Evolutionary conservation across 495 filamentous ascomycete genomes (phyloP).

Genomic region (Massariosphaeria phaeospora): DNA sequence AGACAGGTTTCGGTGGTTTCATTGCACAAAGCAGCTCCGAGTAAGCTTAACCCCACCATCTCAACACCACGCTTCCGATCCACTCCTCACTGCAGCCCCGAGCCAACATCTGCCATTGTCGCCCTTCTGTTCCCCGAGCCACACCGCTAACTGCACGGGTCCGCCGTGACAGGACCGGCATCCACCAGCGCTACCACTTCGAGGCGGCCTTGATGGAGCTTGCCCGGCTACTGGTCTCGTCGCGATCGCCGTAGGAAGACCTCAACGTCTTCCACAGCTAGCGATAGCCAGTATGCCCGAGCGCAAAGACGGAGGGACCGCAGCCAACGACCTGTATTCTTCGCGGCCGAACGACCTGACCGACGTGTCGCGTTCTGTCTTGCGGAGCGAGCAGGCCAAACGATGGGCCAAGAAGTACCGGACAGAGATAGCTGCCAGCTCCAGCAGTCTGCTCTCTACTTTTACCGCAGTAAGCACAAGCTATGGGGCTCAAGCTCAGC

Average conservation of each 20-base stretch:
- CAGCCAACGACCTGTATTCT: background rate
- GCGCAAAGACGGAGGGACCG: constrained; percentile 30
- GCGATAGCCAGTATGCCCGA: constrained; percentile 49
- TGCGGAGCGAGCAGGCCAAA: constrained; percentile 46
- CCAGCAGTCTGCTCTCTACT: constrained; percentile 68
- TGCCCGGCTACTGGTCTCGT: constrained; percentile 52
- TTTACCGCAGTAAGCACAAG: constrained; percentile 52
- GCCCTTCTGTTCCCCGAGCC: background rate
- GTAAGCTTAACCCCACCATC: constrained; percentile 27
- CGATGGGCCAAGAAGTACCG: constrained; percentile 67
- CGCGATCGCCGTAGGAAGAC: constrained; percentile 57
- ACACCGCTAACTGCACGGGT: background rate
- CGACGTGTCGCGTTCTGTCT: constrained; percentile 18
- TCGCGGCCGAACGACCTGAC: constrained; percentile 13
- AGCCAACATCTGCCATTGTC: constrained; percentile 24
- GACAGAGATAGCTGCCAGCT: constrained; percentile 71
- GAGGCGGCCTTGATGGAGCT: constrained; percentile 54
- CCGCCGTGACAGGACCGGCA: background rate
- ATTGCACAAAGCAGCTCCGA: constrained; percentile 25
- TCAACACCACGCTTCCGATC: constrained; percentile 16
- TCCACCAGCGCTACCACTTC: background rate
- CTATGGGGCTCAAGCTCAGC: background rate
- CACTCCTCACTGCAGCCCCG: background rate
- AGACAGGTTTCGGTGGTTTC: constrained; percentile 5
- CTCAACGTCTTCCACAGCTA: constrained; percentile 47